These are phyloP conservation scores for Pulveroboletus sp. DNA, from an alignment of 768 basidiomycete genomes.

Conservation along the genomic window DNA sequence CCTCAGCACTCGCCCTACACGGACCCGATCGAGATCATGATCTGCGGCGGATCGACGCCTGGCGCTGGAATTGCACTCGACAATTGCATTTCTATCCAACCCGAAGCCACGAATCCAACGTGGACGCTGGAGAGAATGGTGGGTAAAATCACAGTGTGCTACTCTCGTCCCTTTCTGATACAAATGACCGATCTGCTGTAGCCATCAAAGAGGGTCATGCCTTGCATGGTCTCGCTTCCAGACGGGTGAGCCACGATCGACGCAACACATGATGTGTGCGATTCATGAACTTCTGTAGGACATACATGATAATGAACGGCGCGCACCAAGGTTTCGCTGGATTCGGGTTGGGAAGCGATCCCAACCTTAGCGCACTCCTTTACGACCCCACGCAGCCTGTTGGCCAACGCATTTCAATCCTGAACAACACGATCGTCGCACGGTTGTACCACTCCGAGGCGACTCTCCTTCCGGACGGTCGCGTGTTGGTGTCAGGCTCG, in stretches of 20 bases:
- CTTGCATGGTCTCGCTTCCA: constrained; percentile 68
- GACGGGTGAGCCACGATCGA: constrained; percentile 19
- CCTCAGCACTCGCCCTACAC: constrained; percentile 74
- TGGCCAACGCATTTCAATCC: constrained; percentile 60
- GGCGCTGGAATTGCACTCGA: constrained; percentile 51
- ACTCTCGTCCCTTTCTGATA: not conserved
- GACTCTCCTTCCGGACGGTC: constrained; percentile 68
- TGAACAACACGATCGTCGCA: constrained; percentile 64
- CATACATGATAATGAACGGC: constrained; percentile 73
- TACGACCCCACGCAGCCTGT: constrained; percentile 64
- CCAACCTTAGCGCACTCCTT: constrained; percentile 60
- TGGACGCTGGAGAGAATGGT: constrained; percentile 84
- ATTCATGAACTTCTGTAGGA: constrained; percentile 44
- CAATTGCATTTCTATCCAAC: constrained; percentile 67
- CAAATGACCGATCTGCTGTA: constrained; percentile 24
- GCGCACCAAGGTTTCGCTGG: constrained; percentile 68
- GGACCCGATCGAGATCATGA: constrained; percentile 59
- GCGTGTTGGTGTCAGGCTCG: constrained; percentile 72
- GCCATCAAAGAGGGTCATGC: constrained; percentile 74
- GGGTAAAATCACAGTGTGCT: constrained; percentile 16
- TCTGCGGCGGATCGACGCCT: constrained; percentile 73
- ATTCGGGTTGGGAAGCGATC: constrained; percentile 63
- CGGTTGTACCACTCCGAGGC: constrained; percentile 79
- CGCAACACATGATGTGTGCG: not conserved
- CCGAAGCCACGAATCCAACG: constrained; percentile 55